Percentiles rank a stretch among this genome's conserved stretches.
phyloP scores from a whole-genome alignment of 78 protist species.

The Ministeria vibrans region DNA sequence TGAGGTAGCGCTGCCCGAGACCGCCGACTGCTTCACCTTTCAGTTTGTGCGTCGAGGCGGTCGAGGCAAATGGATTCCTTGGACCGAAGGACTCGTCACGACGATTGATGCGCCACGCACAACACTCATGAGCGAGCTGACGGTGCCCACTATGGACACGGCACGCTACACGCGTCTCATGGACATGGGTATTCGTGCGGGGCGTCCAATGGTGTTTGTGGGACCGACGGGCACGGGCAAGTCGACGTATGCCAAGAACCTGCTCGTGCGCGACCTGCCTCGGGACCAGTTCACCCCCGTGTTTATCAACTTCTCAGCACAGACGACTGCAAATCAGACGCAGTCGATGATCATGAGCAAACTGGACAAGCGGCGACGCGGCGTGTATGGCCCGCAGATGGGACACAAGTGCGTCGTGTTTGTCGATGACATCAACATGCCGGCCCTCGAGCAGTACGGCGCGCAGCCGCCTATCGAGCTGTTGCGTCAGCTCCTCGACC shows the following conservation, averaged over 20 bases:
- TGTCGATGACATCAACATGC: constrained; percentile 76
- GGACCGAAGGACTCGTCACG: too few relatives aligned
- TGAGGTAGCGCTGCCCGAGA: too few relatives aligned
- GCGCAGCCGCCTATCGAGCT: constrained; percentile 75
- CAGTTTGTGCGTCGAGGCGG: too few relatives aligned
- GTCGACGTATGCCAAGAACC: constrained; percentile 29
- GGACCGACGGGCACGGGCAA: constrained; percentile 83
- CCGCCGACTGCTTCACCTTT: too few relatives aligned
- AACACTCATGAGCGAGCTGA: constrained; percentile 8
- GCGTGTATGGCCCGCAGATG: constrained; percentile 46
- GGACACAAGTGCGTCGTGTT: constrained; percentile 38
- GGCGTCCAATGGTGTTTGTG: constrained; percentile 24
- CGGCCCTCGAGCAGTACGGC: constrained; percentile 40
- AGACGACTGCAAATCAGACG: constrained; percentile 58
- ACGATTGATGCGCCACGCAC: too few relatives aligned
- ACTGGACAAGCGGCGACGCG: constrained; percentile 54
- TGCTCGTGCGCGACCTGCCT: constrained; percentile 14
- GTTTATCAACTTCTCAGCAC: constrained; percentile 70
- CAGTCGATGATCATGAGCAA: constrained; percentile 45
- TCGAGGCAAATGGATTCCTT: too few relatives aligned
- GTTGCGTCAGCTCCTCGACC: constrained; percentile 67
- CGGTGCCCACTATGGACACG: constrained; percentile 45
- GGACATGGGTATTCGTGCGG: background rate
- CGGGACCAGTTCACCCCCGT: constrained; percentile 12
- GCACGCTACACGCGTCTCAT: background rate